phyloP scores from a whole-genome alignment of 352 stramenopile species.

The Phytophthora colocasiae region DNA sequence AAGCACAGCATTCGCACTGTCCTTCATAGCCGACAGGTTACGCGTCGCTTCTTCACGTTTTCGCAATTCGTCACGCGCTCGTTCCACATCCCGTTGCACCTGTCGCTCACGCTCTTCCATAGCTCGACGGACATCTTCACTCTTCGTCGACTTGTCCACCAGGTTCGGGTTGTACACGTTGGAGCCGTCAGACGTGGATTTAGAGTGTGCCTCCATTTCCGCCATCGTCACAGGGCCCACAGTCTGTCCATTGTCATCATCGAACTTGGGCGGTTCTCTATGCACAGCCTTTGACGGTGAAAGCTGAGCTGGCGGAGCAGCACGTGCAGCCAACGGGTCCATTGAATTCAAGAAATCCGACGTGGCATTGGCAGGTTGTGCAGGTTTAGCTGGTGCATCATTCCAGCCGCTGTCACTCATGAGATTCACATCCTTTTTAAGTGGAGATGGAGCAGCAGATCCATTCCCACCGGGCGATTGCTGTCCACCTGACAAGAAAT shows the following conservation, averaged over 20 bases:
- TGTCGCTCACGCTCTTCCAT: constrained; percentile 86
- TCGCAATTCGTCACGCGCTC: constrained; percentile 73
- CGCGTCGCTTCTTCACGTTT: constrained; percentile 68
- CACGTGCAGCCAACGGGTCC: constrained; percentile 62
- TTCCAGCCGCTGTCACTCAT: constrained; percentile 73
- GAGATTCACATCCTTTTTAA: constrained; percentile 64
- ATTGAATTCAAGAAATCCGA: constrained; percentile 73
- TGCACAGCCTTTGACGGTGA: constrained; percentile 29
- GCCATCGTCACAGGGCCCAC: constrained; percentile 84
- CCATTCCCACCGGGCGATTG: constrained; percentile 12
- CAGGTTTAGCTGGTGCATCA: constrained; percentile 29
- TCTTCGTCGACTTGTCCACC: constrained; percentile 87
- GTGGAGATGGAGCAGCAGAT: constrained; percentile 17
- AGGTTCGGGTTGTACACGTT: constrained; percentile 89
- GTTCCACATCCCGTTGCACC: constrained; percentile 75
- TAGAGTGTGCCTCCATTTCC: constrained; percentile 77
- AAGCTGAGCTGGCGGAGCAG: constrained; percentile 22
- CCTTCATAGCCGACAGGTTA: constrained; percentile 75
- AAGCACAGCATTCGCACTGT: constrained; percentile 57
- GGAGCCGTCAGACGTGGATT: constrained; percentile 75
- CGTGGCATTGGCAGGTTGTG: constrained; percentile 36
- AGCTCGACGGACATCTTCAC: constrained; percentile 73
- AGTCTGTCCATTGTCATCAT: constrained; percentile 82
- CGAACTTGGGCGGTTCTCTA: constrained; percentile 70
- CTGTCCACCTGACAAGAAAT: constrained; percentile 76